phyloP scores from a whole-genome alignment of 2,329 filamentous ascomycete species.

The Lecanoromycetidae sp. region DNA sequence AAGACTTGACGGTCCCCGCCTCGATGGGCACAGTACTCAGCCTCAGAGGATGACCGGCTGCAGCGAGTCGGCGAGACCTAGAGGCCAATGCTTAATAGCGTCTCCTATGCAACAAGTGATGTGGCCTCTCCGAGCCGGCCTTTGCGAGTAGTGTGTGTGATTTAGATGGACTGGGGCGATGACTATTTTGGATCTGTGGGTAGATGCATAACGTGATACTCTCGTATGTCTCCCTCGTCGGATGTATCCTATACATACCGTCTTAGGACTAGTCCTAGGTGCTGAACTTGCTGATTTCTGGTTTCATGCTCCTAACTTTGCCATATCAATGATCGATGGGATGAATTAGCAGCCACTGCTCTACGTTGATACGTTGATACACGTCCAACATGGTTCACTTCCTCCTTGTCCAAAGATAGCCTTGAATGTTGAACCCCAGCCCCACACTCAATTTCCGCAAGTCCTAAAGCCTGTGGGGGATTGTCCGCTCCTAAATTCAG shows the following conservation, averaged over 20 bases:
- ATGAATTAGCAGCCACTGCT: background rate
- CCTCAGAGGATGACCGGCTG: no score
- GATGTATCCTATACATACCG: no score
- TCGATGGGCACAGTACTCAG: no score
- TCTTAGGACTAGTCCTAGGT: background rate
- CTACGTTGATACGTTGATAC: no score
- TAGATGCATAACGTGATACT: background rate
- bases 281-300: slow-evolving; percentile 4
- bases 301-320: background rate
- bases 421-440: no score
- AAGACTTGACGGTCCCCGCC: no score
- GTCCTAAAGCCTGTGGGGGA: no score
- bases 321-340: slow-evolving; percentile 4
- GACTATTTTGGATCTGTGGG: slow-evolving; percentile 10
- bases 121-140: background rate
- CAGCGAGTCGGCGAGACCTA: background rate
- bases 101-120: background rate
- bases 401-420: slow-evolving; percentile 6
- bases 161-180: background rate
- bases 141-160: no score
- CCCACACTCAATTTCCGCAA: no score
- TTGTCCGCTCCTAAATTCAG: background rate
- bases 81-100: background rate
- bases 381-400: slow-evolving; percentile 2
- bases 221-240: no score